Evolutionary conservation across 805 yeast species (phyloP).

Genomic region (Candida montana): DNA sequence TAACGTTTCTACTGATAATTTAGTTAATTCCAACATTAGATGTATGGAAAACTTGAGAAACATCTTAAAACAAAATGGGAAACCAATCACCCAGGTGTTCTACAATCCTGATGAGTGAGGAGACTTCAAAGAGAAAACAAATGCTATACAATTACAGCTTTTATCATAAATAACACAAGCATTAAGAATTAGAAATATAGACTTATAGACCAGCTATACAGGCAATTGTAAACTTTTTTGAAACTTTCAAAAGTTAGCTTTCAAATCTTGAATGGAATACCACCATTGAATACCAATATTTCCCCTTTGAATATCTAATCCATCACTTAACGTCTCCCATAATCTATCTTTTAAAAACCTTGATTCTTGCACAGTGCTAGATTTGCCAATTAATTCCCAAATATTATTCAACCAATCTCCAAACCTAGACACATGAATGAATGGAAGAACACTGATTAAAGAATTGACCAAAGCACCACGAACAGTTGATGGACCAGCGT

Average conservation of each 20-base stretch:
- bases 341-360: slow-evolving; percentile 34
- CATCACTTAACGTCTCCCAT: slow-evolving; percentile 55
- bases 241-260: slow-evolving; percentile 1
- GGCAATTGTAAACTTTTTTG: slow-evolving; percentile 4
- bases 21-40: slow-evolving; percentile 42
- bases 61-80: slow-evolving; percentile 19
- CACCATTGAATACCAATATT: slow-evolving; percentile 57
- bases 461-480: slow-evolving; percentile 45
- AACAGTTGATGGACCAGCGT: slow-evolving; percentile 25
- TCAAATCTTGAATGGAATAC: slow-evolving; percentile 35
- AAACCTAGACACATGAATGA: slow-evolving; percentile 39
- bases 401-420: slow-evolving; percentile 43
- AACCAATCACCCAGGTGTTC: slow-evolving; percentile 4
- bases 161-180: no score
- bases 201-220: slow-evolving; percentile 8
- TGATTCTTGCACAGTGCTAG: slow-evolving; percentile 32
- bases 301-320: slow-evolving; percentile 51
- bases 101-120: neutral
- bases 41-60: slow-evolving; percentile 47
- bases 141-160: no score
- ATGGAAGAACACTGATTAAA: slow-evolving; percentile 48
- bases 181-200: neutral
- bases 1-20: slow-evolving; percentile 57
- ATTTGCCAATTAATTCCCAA: slow-evolving; percentile 30
- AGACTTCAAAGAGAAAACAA: neutral